Evolutionary conservation across 176 grass and related monocot genomes (phyloP), one percentile per base, ranked within the genome.

Genomic region (Ensete ventricosum): DNA sequence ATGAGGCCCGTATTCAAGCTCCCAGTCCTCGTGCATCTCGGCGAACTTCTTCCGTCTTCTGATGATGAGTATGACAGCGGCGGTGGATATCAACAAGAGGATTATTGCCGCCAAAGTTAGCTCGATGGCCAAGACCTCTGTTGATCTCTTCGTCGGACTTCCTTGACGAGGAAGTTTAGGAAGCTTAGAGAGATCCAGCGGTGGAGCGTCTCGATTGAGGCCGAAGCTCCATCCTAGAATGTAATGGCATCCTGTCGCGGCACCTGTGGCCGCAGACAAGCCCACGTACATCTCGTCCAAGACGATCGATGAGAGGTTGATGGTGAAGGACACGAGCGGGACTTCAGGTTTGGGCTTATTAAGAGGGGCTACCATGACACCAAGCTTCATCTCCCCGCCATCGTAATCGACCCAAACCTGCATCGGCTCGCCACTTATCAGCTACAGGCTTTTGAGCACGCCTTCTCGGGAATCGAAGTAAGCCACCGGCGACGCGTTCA

Each of bases 181-280:
- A 7, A 88, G 79, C 26, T 57, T 75, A 0, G 64, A 43, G 27
- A 84, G 12, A 22, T 84, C 27, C 2, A 88, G 75, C 0, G 82
- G 50, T 0, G 70, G 75, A 27, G 71, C 82, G 9, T 13, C 71
- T 5, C 74, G 67, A 52, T 84, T 79, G 3, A 81, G 43, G 74
- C 50, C 50, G 65, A 88, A 84, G 86, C 86, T 84, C 86, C 86
- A 88, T 20, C 86, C 82, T 9, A 84, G 70, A 9, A 84, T 52
- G 75, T 81, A 81, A 59, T 88, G 86, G 78, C 60, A 76, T 11
- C 74, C 73, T 59, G 4, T 1, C 48, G 80, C n/a, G 17, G 55
- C 16, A 1, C 70, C 78, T 0, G 78, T 78, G 16, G 74, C 64
- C 6, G 86, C 64, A 11, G 86, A 55, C 75, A 88, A 81, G 55